Base-by-base conservation (phyloP, 1,139 yeast genomes). In the Candida mesenterica region DNA sequence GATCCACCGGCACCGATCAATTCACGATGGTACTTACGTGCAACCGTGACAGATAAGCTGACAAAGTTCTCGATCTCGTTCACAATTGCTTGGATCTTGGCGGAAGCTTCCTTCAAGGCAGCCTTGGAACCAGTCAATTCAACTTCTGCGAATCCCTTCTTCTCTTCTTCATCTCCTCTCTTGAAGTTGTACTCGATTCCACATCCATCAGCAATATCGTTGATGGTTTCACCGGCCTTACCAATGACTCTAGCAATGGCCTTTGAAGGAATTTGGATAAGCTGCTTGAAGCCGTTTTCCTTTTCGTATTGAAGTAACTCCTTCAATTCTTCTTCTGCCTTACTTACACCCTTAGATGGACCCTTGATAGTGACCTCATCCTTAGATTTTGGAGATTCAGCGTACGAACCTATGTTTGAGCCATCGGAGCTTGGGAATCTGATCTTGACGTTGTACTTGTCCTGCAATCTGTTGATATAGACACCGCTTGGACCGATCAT, bases 201-300 rank as follows among this genome's bases (percentile, higher is more conserved):
- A 37, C 83, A 73, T 33, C 81, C 87, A 46, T 82, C 94, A 48
- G 88, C 79, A 41, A 94, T 81, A 54, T 85, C 89, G 44, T 82
- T 86, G 51, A 94, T 85, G 40, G 75, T 77, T 47, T 85, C 94
- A 58, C 97, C 97, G 41, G 75, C 71, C 53, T 84, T 87, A 53
- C 98, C 98, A 57, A 94, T 89, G 39, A 94, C 82, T 56, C 90
- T 75, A 13, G 97, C 73, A 43, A 90, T 74, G 15, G 90, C 83
- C 47, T 74, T 77, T 30, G 72, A 61, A 30, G 97, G 95, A 37
- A 94, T 82, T 34, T 66, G 61, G 35, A 92, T 55, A 15, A 67
- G 62, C 49, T 79, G 74, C 42, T 77, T 73, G 62, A 79, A 78
- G 18, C 96, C 92, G 55, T 90, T 88, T 50, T 87, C 96, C 55